phyloP scores from a whole-genome alignment of 306 rosid species.

The Erythrophleum fordii region DNA sequence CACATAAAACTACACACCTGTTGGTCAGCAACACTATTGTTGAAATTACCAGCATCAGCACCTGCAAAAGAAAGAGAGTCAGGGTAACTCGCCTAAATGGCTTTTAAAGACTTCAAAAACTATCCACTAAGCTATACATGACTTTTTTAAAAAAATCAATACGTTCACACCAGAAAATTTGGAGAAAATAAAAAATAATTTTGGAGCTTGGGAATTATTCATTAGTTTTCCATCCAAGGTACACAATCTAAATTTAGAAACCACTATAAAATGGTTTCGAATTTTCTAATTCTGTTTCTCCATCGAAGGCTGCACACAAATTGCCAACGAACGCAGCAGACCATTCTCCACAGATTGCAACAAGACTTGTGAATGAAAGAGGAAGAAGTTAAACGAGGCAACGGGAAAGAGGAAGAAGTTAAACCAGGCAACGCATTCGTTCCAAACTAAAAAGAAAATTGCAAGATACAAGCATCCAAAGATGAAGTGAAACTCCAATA shows the following conservation, averaged over 20 bases:
- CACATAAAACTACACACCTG: slow-evolving; percentile 62
- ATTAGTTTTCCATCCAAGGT: slow-evolving; percentile 3
- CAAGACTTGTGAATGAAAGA: neutral
- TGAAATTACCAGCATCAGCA: slow-evolving; percentile 77
- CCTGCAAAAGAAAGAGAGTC: slow-evolving; percentile 55
- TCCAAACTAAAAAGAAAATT: slow-evolving; percentile 14
- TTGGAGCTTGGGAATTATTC: slow-evolving; percentile 3
- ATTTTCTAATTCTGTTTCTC: neutral
- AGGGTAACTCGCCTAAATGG: slow-evolving; percentile 16
- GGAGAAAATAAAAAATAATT: slow-evolving; percentile 5
- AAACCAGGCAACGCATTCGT: slow-evolving; percentile 8
- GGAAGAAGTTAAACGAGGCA: neutral
- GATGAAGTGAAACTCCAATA: slow-evolving; percentile 25
- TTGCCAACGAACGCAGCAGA: slow-evolving; percentile 11
- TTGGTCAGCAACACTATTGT: slow-evolving; percentile 82
- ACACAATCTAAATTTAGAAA: neutral
- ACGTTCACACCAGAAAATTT: slow-evolving; percentile 6
- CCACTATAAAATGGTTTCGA: neutral
- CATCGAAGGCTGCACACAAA: neutral
- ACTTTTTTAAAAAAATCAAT: slow-evolving; percentile 18
- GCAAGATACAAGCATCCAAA: slow-evolving; percentile 6
- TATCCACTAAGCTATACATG: slow-evolving; percentile 3
- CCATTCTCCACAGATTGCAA: neutral
- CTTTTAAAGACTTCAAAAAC: slow-evolving; percentile 21
- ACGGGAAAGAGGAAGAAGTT: neutral